phyloP scores from a whole-genome alignment of 768 basidiomycete genomes.

The Lentinula detonsa region DNA sequence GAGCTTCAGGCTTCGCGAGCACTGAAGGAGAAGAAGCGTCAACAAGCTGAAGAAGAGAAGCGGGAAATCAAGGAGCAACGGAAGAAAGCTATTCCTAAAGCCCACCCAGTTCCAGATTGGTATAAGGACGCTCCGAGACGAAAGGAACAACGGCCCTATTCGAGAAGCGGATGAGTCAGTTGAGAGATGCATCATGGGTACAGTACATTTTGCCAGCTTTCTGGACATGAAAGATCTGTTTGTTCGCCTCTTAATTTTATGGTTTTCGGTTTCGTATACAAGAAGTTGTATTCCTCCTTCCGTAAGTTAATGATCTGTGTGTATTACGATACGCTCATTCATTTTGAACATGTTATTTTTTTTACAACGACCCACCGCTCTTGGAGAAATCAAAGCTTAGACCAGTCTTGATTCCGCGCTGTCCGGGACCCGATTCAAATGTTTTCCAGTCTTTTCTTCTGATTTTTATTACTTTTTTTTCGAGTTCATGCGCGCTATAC shows the following conservation, averaged over 20 bases:
- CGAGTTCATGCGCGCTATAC: not conserved
- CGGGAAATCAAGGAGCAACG: conserved; percentile 55
- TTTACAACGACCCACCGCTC: not conserved
- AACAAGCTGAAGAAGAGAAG: conserved; percentile 51
- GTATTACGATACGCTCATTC: not conserved
- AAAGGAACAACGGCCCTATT: not conserved
- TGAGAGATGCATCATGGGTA: not conserved
- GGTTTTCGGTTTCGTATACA: not conserved
- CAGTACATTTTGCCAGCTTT: not conserved
- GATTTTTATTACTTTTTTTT: not conserved
- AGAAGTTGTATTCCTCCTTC: not conserved
- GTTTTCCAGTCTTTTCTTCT: not conserved
- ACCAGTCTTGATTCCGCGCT: not conserved
- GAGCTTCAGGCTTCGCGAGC: conserved; percentile 45
- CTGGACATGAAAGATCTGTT: not conserved
- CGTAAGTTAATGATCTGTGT: not conserved
- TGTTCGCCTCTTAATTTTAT: not conserved
- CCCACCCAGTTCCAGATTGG: conserved; percentile 73
- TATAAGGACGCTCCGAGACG: conserved; percentile 42
- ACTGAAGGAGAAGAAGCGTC: conserved; percentile 40
- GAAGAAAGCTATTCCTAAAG: conserved; percentile 57
- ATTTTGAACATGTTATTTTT: not conserved
- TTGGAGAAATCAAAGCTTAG: not conserved
- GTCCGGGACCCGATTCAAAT: not conserved
- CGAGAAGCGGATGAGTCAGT: not conserved